A percentile compares a stretch with the other conserved stretches of the same genome.
Conservation (phyloP, 2,329 filamentous ascomycete species). For the Fusarium sp. region DNA sequence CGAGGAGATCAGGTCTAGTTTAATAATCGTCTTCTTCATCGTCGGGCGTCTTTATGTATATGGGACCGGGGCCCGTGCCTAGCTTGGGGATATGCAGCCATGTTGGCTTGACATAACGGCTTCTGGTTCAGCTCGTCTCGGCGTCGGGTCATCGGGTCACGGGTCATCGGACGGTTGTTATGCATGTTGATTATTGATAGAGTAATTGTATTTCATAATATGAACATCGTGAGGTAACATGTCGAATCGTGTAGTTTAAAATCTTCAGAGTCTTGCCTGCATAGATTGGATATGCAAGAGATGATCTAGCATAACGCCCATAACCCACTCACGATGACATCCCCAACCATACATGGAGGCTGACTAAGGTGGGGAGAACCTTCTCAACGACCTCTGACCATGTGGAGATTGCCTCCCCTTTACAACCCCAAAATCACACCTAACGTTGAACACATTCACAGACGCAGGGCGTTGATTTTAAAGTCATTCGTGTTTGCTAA, state of each 20-base stretch:
- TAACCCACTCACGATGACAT: background rate
- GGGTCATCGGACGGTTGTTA: background rate
- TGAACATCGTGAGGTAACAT: background rate
- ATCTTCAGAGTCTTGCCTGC: background rate
- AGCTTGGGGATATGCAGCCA: background rate
- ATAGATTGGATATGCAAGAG: background rate
- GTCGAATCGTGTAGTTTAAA: background rate
- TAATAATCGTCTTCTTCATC: slow-evolving; percentile 27
- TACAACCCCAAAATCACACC: background rate
- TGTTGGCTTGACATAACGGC: slow-evolving; percentile 33
- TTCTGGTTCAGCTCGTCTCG: background rate
- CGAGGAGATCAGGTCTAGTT: slow-evolving; percentile 1
- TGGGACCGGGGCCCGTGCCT: slow-evolving; percentile 11
- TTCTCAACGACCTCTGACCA: slow-evolving; percentile 16
- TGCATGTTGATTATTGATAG: background rate
- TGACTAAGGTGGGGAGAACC: slow-evolving; percentile 28
- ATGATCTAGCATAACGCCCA: background rate
- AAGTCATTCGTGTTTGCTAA: slow-evolving; percentile 19
- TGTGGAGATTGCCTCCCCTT: background rate
- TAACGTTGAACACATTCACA: background rate
- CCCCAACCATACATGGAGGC: background rate
- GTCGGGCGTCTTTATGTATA: background rate
- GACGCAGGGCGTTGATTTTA: background rate
- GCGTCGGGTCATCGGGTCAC: background rate
- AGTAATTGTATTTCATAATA: background rate